These are phyloP conservation scores for Beauveria sp. DNA, from an alignment of 2,329 filamentous ascomycete species.

Conservation along the genomic window DNA sequence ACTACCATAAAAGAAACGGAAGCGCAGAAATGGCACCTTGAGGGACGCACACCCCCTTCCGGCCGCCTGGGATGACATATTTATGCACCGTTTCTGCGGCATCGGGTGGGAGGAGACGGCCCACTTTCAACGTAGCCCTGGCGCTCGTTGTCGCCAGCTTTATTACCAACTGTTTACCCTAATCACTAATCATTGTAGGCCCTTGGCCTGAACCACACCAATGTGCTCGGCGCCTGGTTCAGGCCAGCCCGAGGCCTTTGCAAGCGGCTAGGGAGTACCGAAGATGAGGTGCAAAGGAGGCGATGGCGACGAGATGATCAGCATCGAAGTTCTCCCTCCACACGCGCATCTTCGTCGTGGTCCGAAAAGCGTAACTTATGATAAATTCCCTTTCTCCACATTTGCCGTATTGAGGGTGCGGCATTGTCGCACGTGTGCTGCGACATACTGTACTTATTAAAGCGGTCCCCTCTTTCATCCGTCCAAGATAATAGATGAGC, in stretches of 20 bases:
- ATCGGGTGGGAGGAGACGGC: not conserved
- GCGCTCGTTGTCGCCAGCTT: not conserved
- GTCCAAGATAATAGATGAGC: not conserved
- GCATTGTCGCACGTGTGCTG: not conserved
- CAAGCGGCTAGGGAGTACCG: not conserved
- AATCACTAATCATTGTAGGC: constrained; percentile 6
- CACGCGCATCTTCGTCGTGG: not conserved
- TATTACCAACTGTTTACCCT: too few species aligned
- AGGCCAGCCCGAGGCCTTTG: not conserved
- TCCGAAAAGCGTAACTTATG: not conserved
- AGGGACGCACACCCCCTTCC: not conserved
- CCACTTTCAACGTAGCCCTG: constrained; percentile 2
- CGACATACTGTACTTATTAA: too few species aligned
- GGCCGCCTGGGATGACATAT: not conserved
- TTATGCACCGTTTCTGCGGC: constrained; percentile 5
- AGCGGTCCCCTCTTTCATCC: not conserved
- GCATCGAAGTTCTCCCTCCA: not conserved
- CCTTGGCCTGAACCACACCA: not conserved
- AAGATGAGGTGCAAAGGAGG: not conserved
- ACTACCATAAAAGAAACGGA: not conserved
- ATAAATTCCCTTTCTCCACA: not conserved
- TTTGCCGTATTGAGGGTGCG: not conserved
- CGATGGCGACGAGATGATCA: not conserved
- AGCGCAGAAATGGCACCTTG: not conserved
- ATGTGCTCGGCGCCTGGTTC: not conserved